phyloP scores from a whole-genome alignment of 139 green algal genomes.

The Volvox reticuliferus region DNA sequence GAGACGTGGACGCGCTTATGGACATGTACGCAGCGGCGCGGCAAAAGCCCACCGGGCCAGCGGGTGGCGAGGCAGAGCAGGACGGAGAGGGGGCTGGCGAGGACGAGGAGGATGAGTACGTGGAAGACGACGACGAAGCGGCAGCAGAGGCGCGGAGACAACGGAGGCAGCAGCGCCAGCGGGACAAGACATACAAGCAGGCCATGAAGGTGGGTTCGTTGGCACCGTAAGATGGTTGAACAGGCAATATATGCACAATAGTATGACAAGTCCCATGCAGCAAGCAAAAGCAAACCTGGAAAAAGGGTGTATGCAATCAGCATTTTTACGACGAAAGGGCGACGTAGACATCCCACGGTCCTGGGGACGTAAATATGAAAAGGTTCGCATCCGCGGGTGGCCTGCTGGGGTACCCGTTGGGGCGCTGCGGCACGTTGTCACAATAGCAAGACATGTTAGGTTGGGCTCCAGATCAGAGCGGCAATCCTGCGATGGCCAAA shows the following conservation, averaged over 20 bases:
- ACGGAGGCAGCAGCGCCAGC: conserved; percentile 42
- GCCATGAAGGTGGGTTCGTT: conserved; percentile 42
- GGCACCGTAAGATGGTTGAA: no score
- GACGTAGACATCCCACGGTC: no score
- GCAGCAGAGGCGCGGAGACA: conserved; percentile 59
- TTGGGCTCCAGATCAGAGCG: no score
- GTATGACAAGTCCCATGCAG: no score
- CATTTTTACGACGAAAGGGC: no score
- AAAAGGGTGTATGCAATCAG: neutral
- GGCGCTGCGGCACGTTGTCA: no score
- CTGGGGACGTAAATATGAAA: no score
- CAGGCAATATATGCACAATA: no score
- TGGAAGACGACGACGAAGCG: conserved; percentile 64
- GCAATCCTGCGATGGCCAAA: no score
- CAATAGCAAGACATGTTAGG: no score
- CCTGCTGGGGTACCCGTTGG: no score
- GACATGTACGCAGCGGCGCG: conserved; percentile 63
- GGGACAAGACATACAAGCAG: conserved; percentile 32
- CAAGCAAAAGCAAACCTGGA: neutral
- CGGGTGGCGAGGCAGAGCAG: conserved; percentile 46
- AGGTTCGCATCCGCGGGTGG: no score
- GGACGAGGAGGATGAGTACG: conserved; percentile 57
- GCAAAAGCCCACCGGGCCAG: neutral
- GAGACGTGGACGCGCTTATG: conserved; percentile 78
- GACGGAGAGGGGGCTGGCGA: conserved; percentile 27